Evolutionary conservation across 495 filamentous ascomycete genomes (phyloP).

Genomic region (Penicillium soppii): DNA sequence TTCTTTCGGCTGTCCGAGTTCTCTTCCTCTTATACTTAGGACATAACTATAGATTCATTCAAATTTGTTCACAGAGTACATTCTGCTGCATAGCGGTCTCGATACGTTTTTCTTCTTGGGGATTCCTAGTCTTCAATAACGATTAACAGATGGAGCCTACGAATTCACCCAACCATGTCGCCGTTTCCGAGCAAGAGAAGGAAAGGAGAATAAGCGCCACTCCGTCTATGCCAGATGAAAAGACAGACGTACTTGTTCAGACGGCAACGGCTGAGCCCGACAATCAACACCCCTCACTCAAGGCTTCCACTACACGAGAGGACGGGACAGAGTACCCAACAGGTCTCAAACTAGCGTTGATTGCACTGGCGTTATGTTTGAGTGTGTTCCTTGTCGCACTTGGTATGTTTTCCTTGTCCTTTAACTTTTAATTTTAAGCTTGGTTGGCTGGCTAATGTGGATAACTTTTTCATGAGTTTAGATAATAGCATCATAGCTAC

Average conservation of each 20-base stretch:
- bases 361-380: not conserved
- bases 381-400: not conserved
- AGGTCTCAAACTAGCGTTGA: not conserved
- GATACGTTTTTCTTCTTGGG: too few relatives aligned
- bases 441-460: not conserved
- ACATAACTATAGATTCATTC: too few relatives aligned
- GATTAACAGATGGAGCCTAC: not conserved
- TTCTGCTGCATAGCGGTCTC: too few relatives aligned
- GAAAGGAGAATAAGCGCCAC: not conserved
- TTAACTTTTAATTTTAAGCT: not conserved
- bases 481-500: conserved; percentile 50
- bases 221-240: not conserved
- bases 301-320: not conserved
- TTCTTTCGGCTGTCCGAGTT: too few relatives aligned
- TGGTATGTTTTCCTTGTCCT: not conserved
- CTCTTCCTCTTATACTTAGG: too few relatives aligned
- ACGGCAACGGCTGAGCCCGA: not conserved
- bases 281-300: not conserved
- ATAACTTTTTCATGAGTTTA: conserved; percentile 28
- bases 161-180: not conserved
- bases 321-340: not conserved
- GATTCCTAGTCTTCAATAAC: too few relatives aligned
- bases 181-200: not conserved
- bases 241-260: not conserved
- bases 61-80: too few relatives aligned